Evolutionary conservation across 257 asterid genomes (phyloP).

Genomic region (Avicennia marina): DNA sequence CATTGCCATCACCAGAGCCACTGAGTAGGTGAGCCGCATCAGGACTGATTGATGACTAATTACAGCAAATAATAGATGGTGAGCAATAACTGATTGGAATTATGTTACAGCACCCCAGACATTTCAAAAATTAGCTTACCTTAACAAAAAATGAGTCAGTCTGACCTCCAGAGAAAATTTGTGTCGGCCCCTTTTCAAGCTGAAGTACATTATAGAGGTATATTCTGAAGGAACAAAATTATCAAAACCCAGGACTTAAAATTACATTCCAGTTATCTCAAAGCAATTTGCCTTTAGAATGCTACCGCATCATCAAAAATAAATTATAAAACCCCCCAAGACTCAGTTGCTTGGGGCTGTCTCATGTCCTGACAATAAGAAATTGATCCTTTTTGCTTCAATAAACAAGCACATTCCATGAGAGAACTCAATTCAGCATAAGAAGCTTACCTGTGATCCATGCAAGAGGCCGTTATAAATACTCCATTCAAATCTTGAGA

Average conservation of each 20-base stretch:
- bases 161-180: constrained; percentile 63
- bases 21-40: constrained; percentile 92
- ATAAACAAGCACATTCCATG: not conserved
- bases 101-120: not conserved
- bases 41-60: constrained; percentile 80
- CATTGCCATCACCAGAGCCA: constrained; percentile 95
- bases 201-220: constrained; percentile 79
- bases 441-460: constrained; percentile 74
- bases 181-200: constrained; percentile 72
- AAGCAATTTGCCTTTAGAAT: too few species aligned
- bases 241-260: constrained; percentile 10
- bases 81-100: not conserved
- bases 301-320: too few species aligned
- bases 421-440: not conserved
- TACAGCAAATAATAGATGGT: constrained; percentile 15
- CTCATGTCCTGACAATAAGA: too few species aligned
- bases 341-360: too few species aligned
- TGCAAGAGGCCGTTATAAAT: constrained; percentile 81
- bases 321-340: too few species aligned
- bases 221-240: constrained; percentile 46
- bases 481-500: constrained; percentile 89
- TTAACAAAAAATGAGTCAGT: constrained; percentile 86
- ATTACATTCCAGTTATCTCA: not conserved
- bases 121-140: constrained; percentile 34
- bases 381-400: not conserved